Conservation (phyloP, 805 yeast genomes). For the Cyberlindnera euphorbiiphila region DNA sequence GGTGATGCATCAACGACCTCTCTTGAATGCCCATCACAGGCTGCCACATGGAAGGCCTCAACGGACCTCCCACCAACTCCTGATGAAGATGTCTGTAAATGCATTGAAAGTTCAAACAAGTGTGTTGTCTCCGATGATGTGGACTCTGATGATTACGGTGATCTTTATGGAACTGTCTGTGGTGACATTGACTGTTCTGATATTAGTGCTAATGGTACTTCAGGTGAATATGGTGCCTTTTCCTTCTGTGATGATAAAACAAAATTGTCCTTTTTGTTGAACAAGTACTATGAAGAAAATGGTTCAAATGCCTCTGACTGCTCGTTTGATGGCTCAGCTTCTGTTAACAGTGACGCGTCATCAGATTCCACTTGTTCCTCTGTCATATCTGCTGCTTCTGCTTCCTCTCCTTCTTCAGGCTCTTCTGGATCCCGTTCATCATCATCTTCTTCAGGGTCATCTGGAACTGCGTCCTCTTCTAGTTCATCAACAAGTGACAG, state of each 20-base stretch:
- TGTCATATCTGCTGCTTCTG: conserved; percentile 32
- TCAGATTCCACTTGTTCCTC: conserved; percentile 37
- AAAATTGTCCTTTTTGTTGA: conserved; percentile 62
- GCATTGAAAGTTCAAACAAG: conserved; percentile 47
- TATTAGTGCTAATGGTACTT: conserved; percentile 55
- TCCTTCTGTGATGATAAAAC: conserved; percentile 71
- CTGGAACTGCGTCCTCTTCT: conserved; percentile 25
- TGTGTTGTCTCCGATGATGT: conserved; percentile 60
- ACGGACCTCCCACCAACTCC: conserved; percentile 77
- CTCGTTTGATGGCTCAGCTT: conserved; percentile 67
- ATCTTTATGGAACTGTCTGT: conserved; percentile 57
- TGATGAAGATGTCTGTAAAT: conserved; percentile 58
- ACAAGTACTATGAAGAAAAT: conserved; percentile 57
- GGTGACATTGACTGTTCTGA: conserved; percentile 55
- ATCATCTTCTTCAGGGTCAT: conserved; percentile 24
- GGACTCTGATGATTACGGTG: conserved; percentile 50
- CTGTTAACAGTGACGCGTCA: conserved; percentile 39
- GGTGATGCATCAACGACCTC: conserved; percentile 35
- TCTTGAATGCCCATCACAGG: conserved; percentile 47
- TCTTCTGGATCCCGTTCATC: conserved; percentile 35
- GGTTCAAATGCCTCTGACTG: conserved; percentile 51
- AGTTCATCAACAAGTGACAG: conserved; percentile 26
- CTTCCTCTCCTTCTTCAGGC: conserved; percentile 31
- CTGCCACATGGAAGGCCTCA: conserved; percentile 62
- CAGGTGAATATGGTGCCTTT: conserved; percentile 68